Conservation (phyloP, 2,329 filamentous ascomycete species). For the Davidsoniella eucalypti region DNA sequence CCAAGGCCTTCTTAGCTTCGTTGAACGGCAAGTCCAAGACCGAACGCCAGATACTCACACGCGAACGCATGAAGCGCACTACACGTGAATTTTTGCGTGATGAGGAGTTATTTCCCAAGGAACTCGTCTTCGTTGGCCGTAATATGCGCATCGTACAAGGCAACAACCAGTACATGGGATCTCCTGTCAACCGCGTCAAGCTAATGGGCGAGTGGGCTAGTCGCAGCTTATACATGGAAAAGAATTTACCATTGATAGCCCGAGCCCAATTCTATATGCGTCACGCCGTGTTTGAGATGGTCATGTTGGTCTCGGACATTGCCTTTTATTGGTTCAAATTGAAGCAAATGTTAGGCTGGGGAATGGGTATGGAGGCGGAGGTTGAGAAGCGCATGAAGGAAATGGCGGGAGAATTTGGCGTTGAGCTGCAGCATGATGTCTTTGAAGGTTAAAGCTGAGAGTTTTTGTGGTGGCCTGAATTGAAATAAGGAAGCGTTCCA, state of each 20-base stretch:
- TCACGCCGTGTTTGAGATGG: constrained; percentile 67
- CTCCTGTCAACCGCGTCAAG: constrained; percentile 82
- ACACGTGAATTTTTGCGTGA: constrained; percentile 57
- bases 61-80: constrained; percentile 59
- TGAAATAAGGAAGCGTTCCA: too few species aligned
- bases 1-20: constrained; percentile 47
- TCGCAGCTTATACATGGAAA: constrained; percentile 62
- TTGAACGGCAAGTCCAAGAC: constrained; percentile 40
- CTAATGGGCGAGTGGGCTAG: constrained; percentile 86
- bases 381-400: constrained; percentile 74
- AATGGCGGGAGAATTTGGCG: constrained; percentile 80
- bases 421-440: constrained; percentile 74
- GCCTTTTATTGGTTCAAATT: constrained; percentile 71
- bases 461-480: too few species aligned
- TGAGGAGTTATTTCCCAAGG: constrained; percentile 76
- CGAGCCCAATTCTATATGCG: constrained; percentile 53
- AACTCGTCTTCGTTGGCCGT: constrained; percentile 80
- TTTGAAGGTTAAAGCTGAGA: constrained; percentile 53
- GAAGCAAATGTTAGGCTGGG: constrained; percentile 57
- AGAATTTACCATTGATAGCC: constrained; percentile 43
- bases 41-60: constrained; percentile 80
- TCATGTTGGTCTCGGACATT: constrained; percentile 61
- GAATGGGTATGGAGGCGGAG: constrained; percentile 84
- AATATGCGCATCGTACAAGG: constrained; percentile 88
- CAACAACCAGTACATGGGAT: constrained; percentile 81